These are phyloP conservation scores for Lasiosphaeria ovina DNA, from an alignment of 495 filamentous ascomycete species.

Conservation along the genomic window DNA sequence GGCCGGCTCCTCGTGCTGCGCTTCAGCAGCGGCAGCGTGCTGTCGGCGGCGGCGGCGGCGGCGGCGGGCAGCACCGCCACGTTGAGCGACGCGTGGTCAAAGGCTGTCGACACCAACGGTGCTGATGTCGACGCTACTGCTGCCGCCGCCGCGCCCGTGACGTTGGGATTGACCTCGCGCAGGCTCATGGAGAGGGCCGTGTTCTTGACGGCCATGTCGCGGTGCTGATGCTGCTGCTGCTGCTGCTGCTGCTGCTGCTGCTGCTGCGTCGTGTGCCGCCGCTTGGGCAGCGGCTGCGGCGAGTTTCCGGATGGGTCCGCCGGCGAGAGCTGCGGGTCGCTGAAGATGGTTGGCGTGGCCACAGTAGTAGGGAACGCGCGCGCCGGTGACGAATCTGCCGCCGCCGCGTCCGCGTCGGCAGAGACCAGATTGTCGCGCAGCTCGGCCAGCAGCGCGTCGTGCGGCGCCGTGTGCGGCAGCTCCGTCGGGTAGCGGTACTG, in stretches of 20 bases:
- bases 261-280: no score
- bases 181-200: slow-evolving; percentile 33
- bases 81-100: slow-evolving; percentile 32
- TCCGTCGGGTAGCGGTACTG: slow-evolving; percentile 71
- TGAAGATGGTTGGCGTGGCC: slow-evolving; percentile 29
- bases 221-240: no score
- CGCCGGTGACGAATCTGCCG: not conserved
- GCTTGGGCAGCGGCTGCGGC: no score
- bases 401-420: slow-evolving; percentile 25
- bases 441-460: slow-evolving; percentile 63
- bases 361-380: not conserved
- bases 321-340: slow-evolving; percentile 33
- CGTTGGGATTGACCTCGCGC: slow-evolving; percentile 46
- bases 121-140: no score
- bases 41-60: slow-evolving; percentile 38
- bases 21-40: slow-evolving; percentile 40
- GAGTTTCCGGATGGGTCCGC: not conserved
- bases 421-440: slow-evolving; percentile 42
- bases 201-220: no score
- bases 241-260: no score
- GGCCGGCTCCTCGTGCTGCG: slow-evolving; percentile 51
- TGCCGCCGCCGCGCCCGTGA: slow-evolving; percentile 13
- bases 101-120: slow-evolving; percentile 15
- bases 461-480: slow-evolving; percentile 72
- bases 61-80: slow-evolving; percentile 23